Percentiles rank a stretch among this genome's conserved stretches.
Evolutionary conservation across 2,329 filamentous ascomycete species (phyloP).

Genomic region (Arthrinium phaeospermum): DNA sequence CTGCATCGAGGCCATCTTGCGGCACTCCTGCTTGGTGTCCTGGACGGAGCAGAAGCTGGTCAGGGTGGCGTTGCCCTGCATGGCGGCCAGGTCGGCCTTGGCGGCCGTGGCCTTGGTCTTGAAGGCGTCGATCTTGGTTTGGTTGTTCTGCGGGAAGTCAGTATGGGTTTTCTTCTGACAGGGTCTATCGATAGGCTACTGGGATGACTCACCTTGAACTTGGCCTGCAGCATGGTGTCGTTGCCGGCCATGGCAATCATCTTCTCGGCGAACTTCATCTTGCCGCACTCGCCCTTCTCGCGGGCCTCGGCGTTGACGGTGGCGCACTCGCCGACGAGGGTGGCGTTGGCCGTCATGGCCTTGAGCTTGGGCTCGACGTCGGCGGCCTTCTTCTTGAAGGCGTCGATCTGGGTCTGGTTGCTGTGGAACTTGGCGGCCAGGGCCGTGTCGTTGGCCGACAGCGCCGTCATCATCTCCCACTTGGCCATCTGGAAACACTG

Average conservation of each 20-base stretch:
- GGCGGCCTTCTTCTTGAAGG: conserved; percentile 45
- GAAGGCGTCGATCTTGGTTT: conserved; percentile 41
- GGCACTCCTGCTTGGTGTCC: conserved; percentile 34
- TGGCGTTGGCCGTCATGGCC: conserved; percentile 42
- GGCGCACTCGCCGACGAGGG: conserved; percentile 41
- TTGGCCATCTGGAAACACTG: conserved; percentile 41
- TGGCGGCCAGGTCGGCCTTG: conserved; percentile 35
- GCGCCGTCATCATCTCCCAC: conserved; percentile 37
- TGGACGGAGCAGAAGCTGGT: conserved; percentile 27
- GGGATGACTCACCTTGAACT: conserved; percentile 31
- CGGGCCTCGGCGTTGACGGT: conserved; percentile 39
- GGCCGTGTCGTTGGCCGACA: conserved; percentile 44
- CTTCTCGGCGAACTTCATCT: conserved; percentile 37
- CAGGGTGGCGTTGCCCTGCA: conserved; percentile 44
- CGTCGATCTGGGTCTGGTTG: conserved; percentile 43
- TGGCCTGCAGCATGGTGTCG: conserved; percentile 37
- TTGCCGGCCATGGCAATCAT: conserved; percentile 36
- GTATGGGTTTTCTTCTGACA: background rate
- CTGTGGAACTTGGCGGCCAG: conserved; percentile 40
- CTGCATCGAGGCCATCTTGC: conserved; percentile 39
- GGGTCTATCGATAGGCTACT: no score
- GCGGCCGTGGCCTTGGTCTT: conserved; percentile 38
- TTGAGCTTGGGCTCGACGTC: conserved; percentile 36
- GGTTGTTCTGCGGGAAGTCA: conserved; percentile 28
- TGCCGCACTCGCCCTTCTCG: conserved; percentile 36